Percentiles rank a stretch among this genome's conserved stretches.
Conservation (phyloP, 2,329 filamentous ascomycete genomes). For the Aspergillus candidus region DNA sequence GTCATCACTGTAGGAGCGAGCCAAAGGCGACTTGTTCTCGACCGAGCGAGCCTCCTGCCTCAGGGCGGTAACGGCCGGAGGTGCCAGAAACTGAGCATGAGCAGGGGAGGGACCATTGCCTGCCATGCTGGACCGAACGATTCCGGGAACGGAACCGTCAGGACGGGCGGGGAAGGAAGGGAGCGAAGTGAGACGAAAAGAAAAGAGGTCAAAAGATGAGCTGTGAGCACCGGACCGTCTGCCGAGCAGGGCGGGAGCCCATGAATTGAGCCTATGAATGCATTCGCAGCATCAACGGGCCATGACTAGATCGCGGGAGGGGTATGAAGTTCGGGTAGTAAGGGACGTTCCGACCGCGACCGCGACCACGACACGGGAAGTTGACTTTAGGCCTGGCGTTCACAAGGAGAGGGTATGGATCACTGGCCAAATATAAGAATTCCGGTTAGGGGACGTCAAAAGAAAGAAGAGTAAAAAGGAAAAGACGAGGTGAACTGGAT, state of each 20-base stretch:
- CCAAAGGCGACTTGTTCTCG: slow-evolving; percentile 40
- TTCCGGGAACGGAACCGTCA: not conserved
- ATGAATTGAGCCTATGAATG: slow-evolving; percentile 33
- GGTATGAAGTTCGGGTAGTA: slow-evolving; percentile 5
- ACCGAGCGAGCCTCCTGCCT: slow-evolving; percentile 39
- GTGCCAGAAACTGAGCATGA: slow-evolving; percentile 37
- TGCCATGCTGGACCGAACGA: slow-evolving; percentile 32
- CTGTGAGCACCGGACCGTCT: slow-evolving; percentile 32
- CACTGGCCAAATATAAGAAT: slow-evolving; percentile 7
- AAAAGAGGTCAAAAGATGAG: slow-evolving; percentile 9
- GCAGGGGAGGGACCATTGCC: slow-evolving; percentile 30
- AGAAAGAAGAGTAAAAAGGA: slow-evolving; percentile 1
- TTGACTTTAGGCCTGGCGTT: not conserved
- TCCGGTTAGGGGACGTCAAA: not conserved
- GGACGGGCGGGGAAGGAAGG: slow-evolving; percentile 3
- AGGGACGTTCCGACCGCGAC: slow-evolving; percentile 15
- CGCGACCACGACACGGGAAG: slow-evolving; percentile 14
- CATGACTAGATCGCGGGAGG: slow-evolving; percentile 26
- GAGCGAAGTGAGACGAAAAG: slow-evolving; percentile 5
- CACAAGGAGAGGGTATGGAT: slow-evolving; percentile 3
- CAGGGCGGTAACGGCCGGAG: slow-evolving; percentile 40
- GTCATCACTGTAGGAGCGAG: slow-evolving; percentile 70
- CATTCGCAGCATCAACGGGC: slow-evolving; percentile 37
- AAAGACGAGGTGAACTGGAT: not conserved
- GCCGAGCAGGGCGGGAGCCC: slow-evolving; percentile 41